Evolutionary conservation across 2,329 filamentous ascomycete species (phyloP), one percentile per base, ranked within the genome.

Genomic region (Westerdykella sp.): DNA sequence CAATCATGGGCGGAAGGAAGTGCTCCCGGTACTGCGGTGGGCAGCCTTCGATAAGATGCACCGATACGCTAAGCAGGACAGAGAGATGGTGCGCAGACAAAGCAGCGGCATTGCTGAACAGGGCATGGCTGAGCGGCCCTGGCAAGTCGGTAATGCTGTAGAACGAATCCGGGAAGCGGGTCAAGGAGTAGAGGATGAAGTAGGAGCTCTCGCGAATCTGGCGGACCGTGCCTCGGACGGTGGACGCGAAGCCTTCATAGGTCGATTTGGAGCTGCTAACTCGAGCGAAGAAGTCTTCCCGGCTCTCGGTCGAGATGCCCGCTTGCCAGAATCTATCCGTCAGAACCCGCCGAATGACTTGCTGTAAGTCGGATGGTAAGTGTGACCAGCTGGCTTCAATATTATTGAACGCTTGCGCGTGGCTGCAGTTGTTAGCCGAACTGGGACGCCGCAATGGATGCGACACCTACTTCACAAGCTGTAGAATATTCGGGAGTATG

Each of bases 301-400:
- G 89, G 56, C 87, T 97, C 21, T 95, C 93, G 48, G 84, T 86
- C 0, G 93, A 97, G 40, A 98, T 98, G 9, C 93, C 93, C 6
- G 90, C 88, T 72, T 98, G 93, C 93, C 93, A 98, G 65, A 98
- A 98, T 18, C 93, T 79, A 67, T 98, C 93, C 12, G 89, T 95
- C 16, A 98, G 72, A 15, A 97, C 88, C 16, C 87, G 80, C 35
- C 81, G 79, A 32, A 97, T 85, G 41, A 95, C 80, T 5, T 77
- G 71, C 45, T 83, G 83, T 74, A 94, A 84, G 34, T 94, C 87
- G 10, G 73, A 65, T 1, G 89, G 84, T 13, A 95, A 70, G 25
- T 83, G 79, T 9, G 77, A 74, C 91, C 93, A 98, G 59, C 89
- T 94, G 44, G 48, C 56, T 15, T 79, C 74, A 1, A 87, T 80